Evolutionary conservation across 1,284 basidiomycete genomes (phyloP).

Genomic region (Golubevia sp.): DNA sequence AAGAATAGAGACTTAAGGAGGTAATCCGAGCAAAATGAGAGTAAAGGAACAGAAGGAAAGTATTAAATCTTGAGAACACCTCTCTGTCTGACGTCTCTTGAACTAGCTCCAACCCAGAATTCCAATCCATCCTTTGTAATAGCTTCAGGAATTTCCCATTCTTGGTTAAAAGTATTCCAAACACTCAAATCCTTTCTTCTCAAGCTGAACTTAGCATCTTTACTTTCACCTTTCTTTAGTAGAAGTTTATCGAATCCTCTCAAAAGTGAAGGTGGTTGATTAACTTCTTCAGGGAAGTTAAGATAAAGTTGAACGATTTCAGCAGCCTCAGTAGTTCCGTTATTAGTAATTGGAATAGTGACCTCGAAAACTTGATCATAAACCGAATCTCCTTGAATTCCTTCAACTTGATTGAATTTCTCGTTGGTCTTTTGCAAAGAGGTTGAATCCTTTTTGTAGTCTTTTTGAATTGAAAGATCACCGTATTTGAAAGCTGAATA

Average conservation of each 20-base stretch:
- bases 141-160: constrained; percentile 25
- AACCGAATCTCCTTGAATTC: constrained; percentile 9
- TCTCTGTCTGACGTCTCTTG: too few relatives aligned
- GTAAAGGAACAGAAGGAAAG: too few relatives aligned
- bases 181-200: constrained; percentile 25
- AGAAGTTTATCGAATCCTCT: constrained; percentile 33
- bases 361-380: background rate
- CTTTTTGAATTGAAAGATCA: constrained; percentile 5
- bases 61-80: too few relatives aligned
- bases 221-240: constrained; percentile 20
- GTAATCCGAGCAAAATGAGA: too few relatives aligned
- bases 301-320: background rate
- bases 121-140: constrained; percentile 13
- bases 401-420: constrained; percentile 9
- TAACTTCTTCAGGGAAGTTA: background rate
- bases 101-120: constrained; percentile 11
- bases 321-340: background rate
- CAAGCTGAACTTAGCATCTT: constrained; percentile 19
- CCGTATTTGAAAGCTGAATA: background rate
- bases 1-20: too few relatives aligned
- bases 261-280: constrained; percentile 20
- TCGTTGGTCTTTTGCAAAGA: constrained; percentile 29
- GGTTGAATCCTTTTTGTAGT: constrained; percentile 12
- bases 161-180: constrained; percentile 20
- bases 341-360: background rate